These are phyloP conservation scores for Cryptococcus sp. DNA, from an alignment of 1,284 basidiomycete genomes.

Conservation along the genomic window DNA sequence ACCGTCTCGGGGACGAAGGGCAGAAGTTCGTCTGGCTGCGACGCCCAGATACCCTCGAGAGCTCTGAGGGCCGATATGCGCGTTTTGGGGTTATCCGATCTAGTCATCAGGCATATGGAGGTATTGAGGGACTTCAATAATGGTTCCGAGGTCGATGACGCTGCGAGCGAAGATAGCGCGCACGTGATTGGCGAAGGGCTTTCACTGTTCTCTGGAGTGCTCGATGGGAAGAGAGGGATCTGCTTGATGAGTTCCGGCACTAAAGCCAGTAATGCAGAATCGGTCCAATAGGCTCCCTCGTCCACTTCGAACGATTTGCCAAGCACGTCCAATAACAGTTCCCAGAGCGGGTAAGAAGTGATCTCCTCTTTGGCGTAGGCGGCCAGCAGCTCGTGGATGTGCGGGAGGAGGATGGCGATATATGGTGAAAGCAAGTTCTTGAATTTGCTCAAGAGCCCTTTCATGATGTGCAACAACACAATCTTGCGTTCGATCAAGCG, in stretches of 20 bases:
- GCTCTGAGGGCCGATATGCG: constrained; percentile 71
- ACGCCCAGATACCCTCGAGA: constrained; percentile 71
- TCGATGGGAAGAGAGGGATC: constrained; percentile 58
- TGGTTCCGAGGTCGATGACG: constrained; percentile 61
- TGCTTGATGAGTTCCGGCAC: constrained; percentile 66
- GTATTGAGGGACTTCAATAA: constrained; percentile 80
- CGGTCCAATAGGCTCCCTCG: constrained; percentile 87
- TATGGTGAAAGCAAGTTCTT: constrained; percentile 91
- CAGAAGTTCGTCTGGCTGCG: constrained; percentile 63
- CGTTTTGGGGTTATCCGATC: constrained; percentile 69
- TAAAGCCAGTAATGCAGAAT: constrained; percentile 70
- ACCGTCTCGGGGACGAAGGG: constrained; percentile 58
- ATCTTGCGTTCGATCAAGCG: constrained; percentile 56
- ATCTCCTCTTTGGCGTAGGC: constrained; percentile 52
- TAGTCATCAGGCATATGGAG: constrained; percentile 80
- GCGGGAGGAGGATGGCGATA: constrained; percentile 72
- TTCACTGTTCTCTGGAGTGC: constrained; percentile 8
- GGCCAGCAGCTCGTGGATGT: constrained; percentile 67
- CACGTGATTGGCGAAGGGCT: constrained; percentile 40
- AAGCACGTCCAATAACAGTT: constrained; percentile 64
- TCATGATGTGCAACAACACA: constrained; percentile 73
- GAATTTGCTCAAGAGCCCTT: constrained; percentile 76
- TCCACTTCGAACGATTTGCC: constrained; percentile 74
- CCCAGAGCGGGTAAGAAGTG: constrained; percentile 61
- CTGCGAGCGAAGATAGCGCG: constrained; percentile 61